These are phyloP conservation scores for Pseudofabraea citricarpa DNA, from an alignment of 2,329 filamentous ascomycete species.

Conservation along the genomic window DNA sequence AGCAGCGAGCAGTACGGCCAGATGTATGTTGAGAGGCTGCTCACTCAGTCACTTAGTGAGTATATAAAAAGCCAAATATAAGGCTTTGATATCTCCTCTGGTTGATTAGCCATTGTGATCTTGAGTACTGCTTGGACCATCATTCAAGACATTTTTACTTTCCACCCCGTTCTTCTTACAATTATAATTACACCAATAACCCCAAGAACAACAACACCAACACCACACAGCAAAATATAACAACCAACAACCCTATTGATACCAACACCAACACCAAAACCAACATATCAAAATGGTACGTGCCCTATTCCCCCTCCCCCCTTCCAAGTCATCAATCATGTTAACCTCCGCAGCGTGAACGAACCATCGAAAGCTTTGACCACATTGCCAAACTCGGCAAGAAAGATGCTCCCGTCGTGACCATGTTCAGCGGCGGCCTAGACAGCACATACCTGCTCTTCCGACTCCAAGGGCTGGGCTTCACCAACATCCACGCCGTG, in stretches of 20 bases:
- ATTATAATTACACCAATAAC: no score
- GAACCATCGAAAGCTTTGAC: conserved; percentile 2
- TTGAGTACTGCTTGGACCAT: not conserved
- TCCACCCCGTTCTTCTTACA: not conserved
- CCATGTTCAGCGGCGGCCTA: conserved; percentile 5
- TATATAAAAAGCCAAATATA: not conserved
- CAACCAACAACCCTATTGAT: no score
- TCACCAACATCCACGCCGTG: conserved; percentile 4
- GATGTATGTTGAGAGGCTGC: no score
- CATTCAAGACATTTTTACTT: not conserved
- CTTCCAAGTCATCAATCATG: not conserved
- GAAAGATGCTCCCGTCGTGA: conserved; percentile 4
- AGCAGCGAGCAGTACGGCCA: not conserved
- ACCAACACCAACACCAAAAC: no score
- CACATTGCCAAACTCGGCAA: conserved; percentile 1
- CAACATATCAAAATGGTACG: not conserved
- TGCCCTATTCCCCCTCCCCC: not conserved
- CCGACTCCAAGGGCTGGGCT: conserved; percentile 4
- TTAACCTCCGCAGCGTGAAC: not conserved
- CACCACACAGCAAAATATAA: no score
- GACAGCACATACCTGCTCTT: conserved; percentile 4
- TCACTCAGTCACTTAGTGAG: not conserved
- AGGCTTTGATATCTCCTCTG: not conserved
- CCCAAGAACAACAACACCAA: no score
- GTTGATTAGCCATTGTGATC: not conserved